Evolutionary conservation across 2,329 filamentous ascomycete genomes (phyloP).

Genomic region (Alternaria gaisen): DNA sequence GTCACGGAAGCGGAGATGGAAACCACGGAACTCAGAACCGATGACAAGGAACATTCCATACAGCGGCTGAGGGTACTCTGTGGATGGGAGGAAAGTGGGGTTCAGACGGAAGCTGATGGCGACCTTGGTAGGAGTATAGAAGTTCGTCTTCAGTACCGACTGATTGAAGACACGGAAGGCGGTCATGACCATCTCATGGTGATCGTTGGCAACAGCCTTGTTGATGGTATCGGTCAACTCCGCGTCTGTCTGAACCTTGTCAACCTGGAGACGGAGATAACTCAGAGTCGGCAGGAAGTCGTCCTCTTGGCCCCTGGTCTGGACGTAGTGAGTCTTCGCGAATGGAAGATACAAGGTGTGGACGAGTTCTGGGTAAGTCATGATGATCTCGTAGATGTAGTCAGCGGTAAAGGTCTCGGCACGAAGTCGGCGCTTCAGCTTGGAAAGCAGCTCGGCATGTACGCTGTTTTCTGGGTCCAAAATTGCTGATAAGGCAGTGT

Average conservation of each 20-base stretch:
- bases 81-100: slow-evolving; percentile 84
- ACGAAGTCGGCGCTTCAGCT: slow-evolving; percentile 93
- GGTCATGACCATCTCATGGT: slow-evolving; percentile 97
- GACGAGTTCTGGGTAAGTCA: slow-evolving; percentile 85
- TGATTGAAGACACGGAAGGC: slow-evolving; percentile 97
- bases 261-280: slow-evolving; percentile 71
- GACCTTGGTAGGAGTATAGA: slow-evolving; percentile 97
- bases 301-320: slow-evolving; percentile 69
- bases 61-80: slow-evolving; percentile 91
- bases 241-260: slow-evolving; percentile 62
- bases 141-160: slow-evolving; percentile 94
- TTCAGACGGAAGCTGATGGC: slow-evolving; percentile 95
- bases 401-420: slow-evolving; percentile 98
- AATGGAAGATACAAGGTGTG: slow-evolving; percentile 91
- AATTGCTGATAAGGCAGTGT: slow-evolving; percentile 82
- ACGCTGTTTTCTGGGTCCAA: slow-evolving; percentile 82
- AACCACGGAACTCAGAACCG: slow-evolving; percentile 93
- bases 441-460: slow-evolving; percentile 87
- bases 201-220: slow-evolving; percentile 72
- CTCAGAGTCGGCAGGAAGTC: slow-evolving; percentile 76
- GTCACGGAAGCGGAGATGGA: slow-evolving; percentile 96
- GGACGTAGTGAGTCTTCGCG: slow-evolving; percentile 83
- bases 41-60: slow-evolving; percentile 99
- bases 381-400: slow-evolving; percentile 97
- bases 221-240: slow-evolving; percentile 52